phyloP scores from a whole-genome alignment of 805 yeast genomes.

The Nakazawaea molendinolei region DNA sequence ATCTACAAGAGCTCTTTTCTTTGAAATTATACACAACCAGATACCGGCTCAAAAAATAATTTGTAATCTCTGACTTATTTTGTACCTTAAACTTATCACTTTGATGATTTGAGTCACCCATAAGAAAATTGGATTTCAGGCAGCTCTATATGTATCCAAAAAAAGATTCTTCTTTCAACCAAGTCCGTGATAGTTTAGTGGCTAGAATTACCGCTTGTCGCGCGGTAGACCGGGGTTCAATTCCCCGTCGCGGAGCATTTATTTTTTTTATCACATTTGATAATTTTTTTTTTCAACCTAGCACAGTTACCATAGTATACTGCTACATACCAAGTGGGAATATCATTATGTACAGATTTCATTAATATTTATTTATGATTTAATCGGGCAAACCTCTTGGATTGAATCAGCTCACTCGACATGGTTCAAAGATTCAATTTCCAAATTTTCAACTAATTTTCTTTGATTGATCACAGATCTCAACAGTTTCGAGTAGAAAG shows the following conservation, averaged over 20 bases:
- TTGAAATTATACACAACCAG: no score
- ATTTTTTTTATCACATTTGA: conserved; percentile 1
- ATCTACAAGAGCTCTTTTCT: no score
- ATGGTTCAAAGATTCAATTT: conserved; percentile 34
- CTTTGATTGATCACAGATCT: conserved; percentile 38
- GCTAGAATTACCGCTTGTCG: conserved; percentile 13
- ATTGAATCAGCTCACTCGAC: conserved; percentile 25
- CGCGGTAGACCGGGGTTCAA: conserved; percentile 13
- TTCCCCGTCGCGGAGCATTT: conserved; percentile 13
- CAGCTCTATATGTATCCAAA: neutral
- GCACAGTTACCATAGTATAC: no score
- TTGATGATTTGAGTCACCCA: no score
- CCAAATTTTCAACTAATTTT: conserved; percentile 32
- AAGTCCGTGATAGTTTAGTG: conserved; percentile 13
- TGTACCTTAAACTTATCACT: no score
- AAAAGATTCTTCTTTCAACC: neutral
- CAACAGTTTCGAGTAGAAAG: conserved; percentile 46
- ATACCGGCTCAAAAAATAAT: no score
- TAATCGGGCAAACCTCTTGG: no score
- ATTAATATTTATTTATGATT: no score
- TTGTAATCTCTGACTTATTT: no score
- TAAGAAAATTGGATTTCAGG: no score
- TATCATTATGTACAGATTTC: no score
- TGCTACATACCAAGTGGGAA: no score
- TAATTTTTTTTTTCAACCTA: neutral